phyloP scores from a whole-genome alignment of 768 basidiomycete genomes.

The Porphyrellus cyaneotinctus region DNA sequence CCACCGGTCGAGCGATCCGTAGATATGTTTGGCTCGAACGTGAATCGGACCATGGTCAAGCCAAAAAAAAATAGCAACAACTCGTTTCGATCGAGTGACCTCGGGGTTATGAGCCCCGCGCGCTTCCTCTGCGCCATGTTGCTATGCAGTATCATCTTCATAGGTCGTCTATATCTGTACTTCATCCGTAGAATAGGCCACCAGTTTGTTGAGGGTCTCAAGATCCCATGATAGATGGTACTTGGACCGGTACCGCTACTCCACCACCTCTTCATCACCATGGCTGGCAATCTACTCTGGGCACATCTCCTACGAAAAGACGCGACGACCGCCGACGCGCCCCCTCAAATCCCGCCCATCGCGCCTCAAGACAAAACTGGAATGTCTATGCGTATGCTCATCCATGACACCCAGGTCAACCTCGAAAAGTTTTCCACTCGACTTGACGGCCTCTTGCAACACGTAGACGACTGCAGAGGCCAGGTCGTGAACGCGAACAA shows the following conservation, averaged over 20 bases:
- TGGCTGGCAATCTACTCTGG: constrained; percentile 4
- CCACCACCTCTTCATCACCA: neutral
- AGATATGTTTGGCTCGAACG: no score
- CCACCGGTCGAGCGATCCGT: no score
- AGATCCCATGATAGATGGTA: no score
- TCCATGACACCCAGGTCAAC: constrained; percentile 70
- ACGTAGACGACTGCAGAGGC: constrained; percentile 47
- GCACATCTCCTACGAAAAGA: constrained; percentile 4
- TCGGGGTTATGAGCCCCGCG: constrained; percentile 49
- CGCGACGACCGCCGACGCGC: neutral
- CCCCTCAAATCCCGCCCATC: neutral
- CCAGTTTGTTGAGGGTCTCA: no score
- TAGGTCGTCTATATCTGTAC: no score
- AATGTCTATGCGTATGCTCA: constrained; percentile 66
- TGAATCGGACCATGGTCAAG: no score
- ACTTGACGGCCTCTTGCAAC: constrained; percentile 48
- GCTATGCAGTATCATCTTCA: no score
- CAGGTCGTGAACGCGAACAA: constrained; percentile 52
- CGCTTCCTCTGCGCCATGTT: constrained; percentile 48
- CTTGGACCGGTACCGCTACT: no score
- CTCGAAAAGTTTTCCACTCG: constrained; percentile 62
- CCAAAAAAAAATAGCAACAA: constrained; percentile 32
- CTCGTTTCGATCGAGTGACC: constrained; percentile 48
- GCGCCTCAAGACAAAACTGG: constrained; percentile 51
- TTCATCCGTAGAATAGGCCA: no score